These are phyloP conservation scores for Neofusicoccum parvum DNA, from an alignment of 2,329 filamentous ascomycete species.

Conservation along the genomic window DNA sequence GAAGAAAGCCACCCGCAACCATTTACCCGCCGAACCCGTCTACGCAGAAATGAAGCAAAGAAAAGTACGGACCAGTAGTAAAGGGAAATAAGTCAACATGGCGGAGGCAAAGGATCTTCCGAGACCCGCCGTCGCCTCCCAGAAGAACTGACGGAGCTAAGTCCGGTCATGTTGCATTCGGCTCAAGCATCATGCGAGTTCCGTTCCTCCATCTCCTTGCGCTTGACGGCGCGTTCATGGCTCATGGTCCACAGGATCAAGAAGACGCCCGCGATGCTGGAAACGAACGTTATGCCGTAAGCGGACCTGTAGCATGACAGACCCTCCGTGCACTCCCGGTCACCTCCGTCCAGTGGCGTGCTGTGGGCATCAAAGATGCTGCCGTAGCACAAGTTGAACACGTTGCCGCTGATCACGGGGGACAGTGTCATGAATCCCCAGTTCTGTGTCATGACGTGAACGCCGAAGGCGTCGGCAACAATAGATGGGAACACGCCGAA, in stretches of 20 bases:
- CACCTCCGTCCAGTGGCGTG: conserved; percentile 66
- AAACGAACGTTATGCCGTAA: conserved; percentile 75
- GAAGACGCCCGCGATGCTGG: conserved; percentile 68
- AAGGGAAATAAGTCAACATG: neutral
- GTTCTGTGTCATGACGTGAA: conserved; percentile 86
- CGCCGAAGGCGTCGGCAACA: conserved; percentile 83
- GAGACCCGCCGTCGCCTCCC: neutral
- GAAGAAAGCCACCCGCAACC: neutral
- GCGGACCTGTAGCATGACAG: conserved; percentile 78
- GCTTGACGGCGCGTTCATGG: conserved; percentile 51
- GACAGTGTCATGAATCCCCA: conserved; percentile 95
- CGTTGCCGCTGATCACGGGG: conserved; percentile 82
- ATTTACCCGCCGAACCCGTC: neutral
- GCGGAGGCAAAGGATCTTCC: neutral
- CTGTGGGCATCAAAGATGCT: conserved; percentile 80
- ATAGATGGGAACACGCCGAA: conserved; percentile 94
- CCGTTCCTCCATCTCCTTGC: conserved; percentile 33
- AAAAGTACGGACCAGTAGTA: neutral
- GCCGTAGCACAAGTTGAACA: conserved; percentile 93
- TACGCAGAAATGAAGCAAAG: neutral
- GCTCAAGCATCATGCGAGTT: conserved; percentile 10
- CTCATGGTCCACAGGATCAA: conserved; percentile 73
- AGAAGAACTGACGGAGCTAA: neutral
- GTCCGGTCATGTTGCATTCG: neutral
- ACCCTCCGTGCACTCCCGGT: conserved; percentile 75